Percentiles rank a stretch among this genome's conserved stretches.
Conservation (phyloP, 2,329 filamentous ascomycete species). For the Colletotrichum lentis region DNA sequence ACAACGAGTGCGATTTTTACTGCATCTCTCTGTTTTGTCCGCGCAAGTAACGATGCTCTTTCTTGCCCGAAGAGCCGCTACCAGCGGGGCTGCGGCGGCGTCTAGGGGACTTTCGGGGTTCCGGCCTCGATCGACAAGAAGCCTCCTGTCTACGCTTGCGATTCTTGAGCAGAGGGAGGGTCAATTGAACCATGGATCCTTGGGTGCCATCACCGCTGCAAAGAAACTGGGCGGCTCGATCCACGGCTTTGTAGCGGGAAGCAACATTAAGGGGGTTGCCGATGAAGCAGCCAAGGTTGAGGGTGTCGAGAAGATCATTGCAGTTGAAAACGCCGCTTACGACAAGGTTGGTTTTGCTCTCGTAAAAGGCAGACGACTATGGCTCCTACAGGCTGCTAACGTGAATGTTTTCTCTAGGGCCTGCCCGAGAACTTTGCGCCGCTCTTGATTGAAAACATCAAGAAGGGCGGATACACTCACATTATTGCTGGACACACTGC, state of each 20-base stretch:
- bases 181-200: conserved; percentile 80
- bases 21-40: neutral
- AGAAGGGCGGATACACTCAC: conserved; percentile 93
- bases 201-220: conserved; percentile 86
- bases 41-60: conserved; percentile 44
- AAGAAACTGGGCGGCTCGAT: conserved; percentile 85
- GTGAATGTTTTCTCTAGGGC: conserved; percentile 61
- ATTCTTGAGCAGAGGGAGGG: conserved; percentile 93
- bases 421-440: conserved; percentile 95
- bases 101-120: conserved; percentile 44
- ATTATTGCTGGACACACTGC: conserved; percentile 90
- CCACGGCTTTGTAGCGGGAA: conserved; percentile 87
- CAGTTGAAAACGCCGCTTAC: conserved; percentile 87
- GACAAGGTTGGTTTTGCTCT: conserved; percentile 73
- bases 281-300: conserved; percentile 87
- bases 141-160: conserved; percentile 85
- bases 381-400: neutral
- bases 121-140: conserved; percentile 26
- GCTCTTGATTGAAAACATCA: conserved; percentile 93
- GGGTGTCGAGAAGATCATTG: conserved; percentile 90
- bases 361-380: neutral
- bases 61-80: conserved; percentile 37
- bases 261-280: conserved; percentile 76
- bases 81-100: conserved; percentile 38
- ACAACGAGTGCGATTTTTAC: neutral